phyloP scores from a whole-genome alignment of 1,284 basidiomycete genomes.

The Trametes polyzona region DNA sequence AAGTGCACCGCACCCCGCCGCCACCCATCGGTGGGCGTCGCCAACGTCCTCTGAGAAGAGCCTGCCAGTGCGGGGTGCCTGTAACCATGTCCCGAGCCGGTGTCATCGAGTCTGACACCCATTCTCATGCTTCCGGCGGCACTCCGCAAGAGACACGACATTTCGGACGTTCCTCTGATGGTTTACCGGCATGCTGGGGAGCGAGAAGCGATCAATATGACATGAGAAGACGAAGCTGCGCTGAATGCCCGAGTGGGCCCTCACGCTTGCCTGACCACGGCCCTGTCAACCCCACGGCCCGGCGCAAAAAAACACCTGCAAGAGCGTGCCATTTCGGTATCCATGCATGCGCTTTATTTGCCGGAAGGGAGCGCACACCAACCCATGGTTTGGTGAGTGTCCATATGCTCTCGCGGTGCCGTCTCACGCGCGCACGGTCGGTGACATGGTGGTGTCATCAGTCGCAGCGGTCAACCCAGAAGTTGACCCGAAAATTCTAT shows the following conservation, averaged over 20 bases:
- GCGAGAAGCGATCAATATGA: not conserved
- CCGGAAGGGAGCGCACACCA: not conserved
- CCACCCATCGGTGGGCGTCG: too few relatives aligned
- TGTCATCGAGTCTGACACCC: not conserved
- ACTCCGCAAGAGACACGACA: conserved; percentile 1
- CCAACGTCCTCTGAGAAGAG: too few relatives aligned
- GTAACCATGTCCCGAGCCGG: not conserved
- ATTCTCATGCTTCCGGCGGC: conserved; percentile 13
- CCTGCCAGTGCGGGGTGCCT: not conserved
- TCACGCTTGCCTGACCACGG: not conserved
- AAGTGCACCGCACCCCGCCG: too few relatives aligned
- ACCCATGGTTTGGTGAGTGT: not conserved
- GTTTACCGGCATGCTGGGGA: not conserved
- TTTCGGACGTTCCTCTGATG: conserved; percentile 1
- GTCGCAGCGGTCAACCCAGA: not conserved
- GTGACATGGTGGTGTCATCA: not conserved
- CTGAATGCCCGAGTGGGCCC: not conserved
- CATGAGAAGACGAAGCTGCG: conserved; percentile 1
- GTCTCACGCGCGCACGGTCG: not conserved
- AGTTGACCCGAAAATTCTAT: not conserved
- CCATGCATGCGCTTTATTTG: not conserved
- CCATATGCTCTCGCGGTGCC: not conserved
- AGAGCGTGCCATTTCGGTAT: not conserved
- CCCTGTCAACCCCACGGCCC: not conserved
- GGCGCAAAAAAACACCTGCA: not conserved